Evolutionary conservation across 2,329 filamentous ascomycete species (phyloP), one percentile per base, ranked within the genome.

Genomic region (Sporothrix inflata): DNA sequence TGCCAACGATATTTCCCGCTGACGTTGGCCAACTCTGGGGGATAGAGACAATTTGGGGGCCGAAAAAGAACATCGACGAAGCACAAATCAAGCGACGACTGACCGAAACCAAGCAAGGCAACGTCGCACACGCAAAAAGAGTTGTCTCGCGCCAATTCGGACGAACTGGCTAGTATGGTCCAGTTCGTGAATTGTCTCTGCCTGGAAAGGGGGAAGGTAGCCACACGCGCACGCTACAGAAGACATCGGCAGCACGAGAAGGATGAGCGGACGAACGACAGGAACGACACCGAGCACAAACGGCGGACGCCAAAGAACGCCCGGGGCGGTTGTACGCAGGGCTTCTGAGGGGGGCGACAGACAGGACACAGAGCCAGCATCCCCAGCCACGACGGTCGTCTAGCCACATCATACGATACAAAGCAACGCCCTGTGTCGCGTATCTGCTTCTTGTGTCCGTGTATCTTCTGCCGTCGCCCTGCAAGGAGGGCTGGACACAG

Each of bases 131-230:
- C 9, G 6, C 16, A 40, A 21, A 21, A 38, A 30, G 24, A 14
- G 21, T 19, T 14, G 38, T 45, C 24, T 14, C 40, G 47, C 51
- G 24, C 30, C 24, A 57, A 47, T 47, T 51, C 68, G 68, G 68
- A 70, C 68, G 68, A 70, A 70, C 68, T 51, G 19, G 19, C 42
- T 34, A 24, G 19, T 57, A 63, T 21, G 55, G 42, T 16, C 55
- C 40, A 11, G 68, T 63, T 70, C 68, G 68, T 38, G 5, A n/a
- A 21, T 16, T 70, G 24, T 60, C 53, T 70, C 40, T 69, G 49
- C 49, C 21, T 27, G 6, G 34, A 42, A 42, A 38, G n/a, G n/a
- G 49, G 30, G n/a, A 34, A 11, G 6, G 11, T 14, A 24, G 24
- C n/a, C 19, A 12, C 21, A 34, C 40, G 24, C 12, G 38, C 40